Conservation (phyloP, 192 early-diverging fungal species). For the Rhizophlyctis rosea region DNA sequence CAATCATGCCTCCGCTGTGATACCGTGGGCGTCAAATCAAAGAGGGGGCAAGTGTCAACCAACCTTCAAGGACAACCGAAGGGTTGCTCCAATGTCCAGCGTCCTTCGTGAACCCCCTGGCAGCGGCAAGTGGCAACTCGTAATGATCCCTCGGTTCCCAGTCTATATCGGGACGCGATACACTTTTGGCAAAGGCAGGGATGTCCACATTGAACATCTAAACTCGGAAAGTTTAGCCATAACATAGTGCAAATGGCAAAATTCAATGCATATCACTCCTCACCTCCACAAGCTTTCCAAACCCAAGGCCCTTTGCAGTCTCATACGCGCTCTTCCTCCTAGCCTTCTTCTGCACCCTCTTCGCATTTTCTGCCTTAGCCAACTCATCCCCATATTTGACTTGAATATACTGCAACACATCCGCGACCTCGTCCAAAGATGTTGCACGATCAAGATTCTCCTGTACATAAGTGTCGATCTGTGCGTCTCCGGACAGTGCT, state of each 20-base stretch:
- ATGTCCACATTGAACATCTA: constrained; percentile 41
- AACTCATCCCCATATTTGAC: constrained; percentile 41
- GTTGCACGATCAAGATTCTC: constrained; percentile 33
- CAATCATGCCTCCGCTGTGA: too few relatives aligned
- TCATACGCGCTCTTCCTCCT: constrained; percentile 44
- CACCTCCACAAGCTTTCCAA: constrained; percentile 47
- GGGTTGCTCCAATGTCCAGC: constrained; percentile 41
- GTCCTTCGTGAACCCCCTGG: constrained; percentile 44
- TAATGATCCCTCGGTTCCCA: constrained; percentile 55
- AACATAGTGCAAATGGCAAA: too few relatives aligned
- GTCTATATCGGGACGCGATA: neutral
- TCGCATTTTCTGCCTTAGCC: constrained; percentile 36
- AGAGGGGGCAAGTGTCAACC: neutral
- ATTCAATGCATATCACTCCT: neutral
- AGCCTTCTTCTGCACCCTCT: constrained; percentile 40
- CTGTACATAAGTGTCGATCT: constrained; percentile 43
- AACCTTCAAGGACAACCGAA: constrained; percentile 52
- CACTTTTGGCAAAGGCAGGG: constrained; percentile 13
- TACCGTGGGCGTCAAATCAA: too few relatives aligned
- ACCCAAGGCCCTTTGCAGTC: constrained; percentile 30
- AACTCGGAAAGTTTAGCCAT: neutral
- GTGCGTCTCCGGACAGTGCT: constrained; percentile 46
- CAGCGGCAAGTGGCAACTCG: constrained; percentile 52
- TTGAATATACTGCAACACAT: constrained; percentile 51
- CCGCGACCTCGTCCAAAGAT: constrained; percentile 39